phyloP scores from a whole-genome alignment of 2,329 filamentous ascomycete species.

The Colletotrichum musae region DNA sequence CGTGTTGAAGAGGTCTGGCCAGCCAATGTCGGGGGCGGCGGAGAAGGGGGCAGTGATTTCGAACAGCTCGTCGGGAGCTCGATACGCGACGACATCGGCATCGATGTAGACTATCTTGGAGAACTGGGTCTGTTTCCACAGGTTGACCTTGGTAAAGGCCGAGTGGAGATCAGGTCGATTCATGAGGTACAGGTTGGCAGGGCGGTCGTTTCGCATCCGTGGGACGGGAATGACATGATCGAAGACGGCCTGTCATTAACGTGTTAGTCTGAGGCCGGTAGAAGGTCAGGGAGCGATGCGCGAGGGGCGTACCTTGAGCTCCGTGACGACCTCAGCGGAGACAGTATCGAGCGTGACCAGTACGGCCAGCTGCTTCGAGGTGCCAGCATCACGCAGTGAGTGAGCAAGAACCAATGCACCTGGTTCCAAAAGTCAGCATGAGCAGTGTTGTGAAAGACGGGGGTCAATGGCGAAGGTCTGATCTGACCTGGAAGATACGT shows the following conservation, averaged over 20 bases:
- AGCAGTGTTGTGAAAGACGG: constrained; percentile 35
- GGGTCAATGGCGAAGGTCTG: constrained; percentile 49
- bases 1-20: constrained; percentile 99
- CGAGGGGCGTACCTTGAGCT: constrained; percentile 76
- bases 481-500: constrained; percentile 91
- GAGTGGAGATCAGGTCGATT: constrained; percentile 90
- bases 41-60: constrained; percentile 72
- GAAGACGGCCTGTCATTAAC: constrained; percentile 77
- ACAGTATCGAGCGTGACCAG: constrained; percentile 87
- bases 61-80: constrained; percentile 95
- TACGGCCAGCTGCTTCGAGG: constrained; percentile 86
- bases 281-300: background rate
- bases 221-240: constrained; percentile 90
- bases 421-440: constrained; percentile 53
- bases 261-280: constrained; percentile 2
- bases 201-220: constrained; percentile 81
- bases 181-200: constrained; percentile 92
- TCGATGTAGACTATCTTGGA: constrained; percentile 95
- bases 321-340: constrained; percentile 79
- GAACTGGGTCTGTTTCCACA: constrained; percentile 94
- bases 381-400: constrained; percentile 91
- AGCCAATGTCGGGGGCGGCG: constrained; percentile 93
- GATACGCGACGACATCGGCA: constrained; percentile 90
- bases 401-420: constrained; percentile 95
- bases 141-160: constrained; percentile 94